These are phyloP conservation scores for Erythrobasidium hasegawianum DNA, from an alignment of 1,284 basidiomycete genomes.

Conservation along the genomic window DNA sequence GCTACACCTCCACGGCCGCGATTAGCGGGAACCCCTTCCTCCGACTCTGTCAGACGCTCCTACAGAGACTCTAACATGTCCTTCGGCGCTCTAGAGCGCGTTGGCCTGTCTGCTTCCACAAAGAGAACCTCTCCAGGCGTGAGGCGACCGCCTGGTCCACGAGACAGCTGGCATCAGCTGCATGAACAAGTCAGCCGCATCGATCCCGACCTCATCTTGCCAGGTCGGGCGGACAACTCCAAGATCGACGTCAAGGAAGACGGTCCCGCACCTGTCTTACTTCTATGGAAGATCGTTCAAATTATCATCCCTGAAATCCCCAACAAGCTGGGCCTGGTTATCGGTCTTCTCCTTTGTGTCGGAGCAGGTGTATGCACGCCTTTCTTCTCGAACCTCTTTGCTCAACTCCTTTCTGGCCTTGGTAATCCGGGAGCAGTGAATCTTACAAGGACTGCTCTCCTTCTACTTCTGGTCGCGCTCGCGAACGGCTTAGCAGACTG, in stretches of 20 bases:
- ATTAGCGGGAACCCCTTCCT: background rate
- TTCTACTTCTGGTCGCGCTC: slow-evolving; percentile 65
- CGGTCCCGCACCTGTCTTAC: background rate
- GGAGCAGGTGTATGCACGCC: slow-evolving; percentile 79
- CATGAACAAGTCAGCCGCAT: slow-evolving; percentile 4
- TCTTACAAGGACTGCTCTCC: slow-evolving; percentile 54
- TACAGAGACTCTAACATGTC: slow-evolving; percentile 34
- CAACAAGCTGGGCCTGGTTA: slow-evolving; percentile 62
- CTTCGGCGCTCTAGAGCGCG: slow-evolving; percentile 35
- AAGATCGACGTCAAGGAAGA: background rate
- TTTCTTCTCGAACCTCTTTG: slow-evolving; percentile 83
- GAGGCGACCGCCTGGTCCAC: background rate
- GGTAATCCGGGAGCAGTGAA: slow-evolving; percentile 57
- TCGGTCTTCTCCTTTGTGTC: slow-evolving; percentile 66
- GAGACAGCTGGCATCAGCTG: slow-evolving; percentile 33
- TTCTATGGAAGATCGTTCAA: slow-evolving; percentile 56
- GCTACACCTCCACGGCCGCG: no score
- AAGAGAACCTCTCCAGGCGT: background rate
- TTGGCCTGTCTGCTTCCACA: background rate
- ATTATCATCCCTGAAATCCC: slow-evolving; percentile 66
- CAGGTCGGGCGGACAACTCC: background rate
- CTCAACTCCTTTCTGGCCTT: slow-evolving; percentile 72
- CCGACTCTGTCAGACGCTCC: background rate
- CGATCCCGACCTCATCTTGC: background rate
- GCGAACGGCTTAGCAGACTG: slow-evolving; percentile 70